Evolutionary conservation across 495 filamentous ascomycete genomes (phyloP), one percentile per base, ranked within the genome.

Genomic region (Trichocladium uniseriatum): DNA sequence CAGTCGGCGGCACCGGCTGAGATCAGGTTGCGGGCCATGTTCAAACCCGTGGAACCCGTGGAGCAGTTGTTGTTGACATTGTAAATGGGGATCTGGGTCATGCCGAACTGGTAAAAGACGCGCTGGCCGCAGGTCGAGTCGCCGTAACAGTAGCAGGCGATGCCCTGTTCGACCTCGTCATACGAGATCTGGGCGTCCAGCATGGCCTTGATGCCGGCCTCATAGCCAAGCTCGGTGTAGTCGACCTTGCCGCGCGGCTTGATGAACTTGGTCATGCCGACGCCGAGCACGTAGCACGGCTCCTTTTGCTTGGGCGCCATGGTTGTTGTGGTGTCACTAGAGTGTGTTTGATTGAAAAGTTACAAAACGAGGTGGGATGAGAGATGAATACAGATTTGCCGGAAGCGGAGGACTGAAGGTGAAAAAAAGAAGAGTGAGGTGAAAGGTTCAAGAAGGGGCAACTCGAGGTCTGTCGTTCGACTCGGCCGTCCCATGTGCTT

Each of bases 51-150:
- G 0, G 81, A 85, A 2, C 92, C 92, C 1, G 92, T 97, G 0
- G 86, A 84, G 76, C 92, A 98, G 71, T 96, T 96, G 74, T 98
- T 98, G 77, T 95, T 95, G 61, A 94, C 87, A 62, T 96, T 96
- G 75, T 91, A 86, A 63, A 96, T 89, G 52, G 92, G 92, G 55
- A 95, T 96, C 58, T 83, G 74, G 28, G 88, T 96, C 80, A 97
- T 89, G 66, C 92, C 92, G 65, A 97, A 95, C 70, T 98, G 92
- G 68, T 98, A 98, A 73, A 98, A 96, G 54, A 96, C 89, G 40
- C 92, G 82, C 75, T 98, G 92, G 21, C 92, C 92, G 59, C 86
- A 91, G 39, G 92, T 95, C 44, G 81, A 87, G 70, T 97, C 92
- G 57, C 89, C 92, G 62, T 94, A 98, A 71, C 88, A 91, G 66